These are phyloP conservation scores for Pseudonectria foliicola DNA, from an alignment of 2,329 filamentous ascomycete species.

Conservation along the genomic window DNA sequence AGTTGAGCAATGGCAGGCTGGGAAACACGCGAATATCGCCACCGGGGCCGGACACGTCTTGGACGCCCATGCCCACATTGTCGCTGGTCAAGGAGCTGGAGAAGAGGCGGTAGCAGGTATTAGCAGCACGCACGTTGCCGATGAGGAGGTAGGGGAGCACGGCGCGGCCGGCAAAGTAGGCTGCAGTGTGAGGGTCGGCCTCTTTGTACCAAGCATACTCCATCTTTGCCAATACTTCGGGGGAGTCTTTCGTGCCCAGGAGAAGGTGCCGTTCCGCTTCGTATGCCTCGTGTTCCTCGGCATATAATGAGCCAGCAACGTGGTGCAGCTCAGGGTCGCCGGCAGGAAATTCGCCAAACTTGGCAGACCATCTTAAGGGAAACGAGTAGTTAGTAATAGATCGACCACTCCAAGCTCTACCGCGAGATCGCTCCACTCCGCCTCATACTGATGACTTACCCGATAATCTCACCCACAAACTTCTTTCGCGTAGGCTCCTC, in stretches of 20 bases:
- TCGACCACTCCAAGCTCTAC: not conserved
- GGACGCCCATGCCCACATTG: constrained; percentile 55
- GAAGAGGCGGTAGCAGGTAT: constrained; percentile 68
- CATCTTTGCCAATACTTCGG: constrained; percentile 70
- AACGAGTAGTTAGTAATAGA: constrained; percentile 4
- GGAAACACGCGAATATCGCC: constrained; percentile 80
- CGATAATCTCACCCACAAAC: constrained; percentile 79
- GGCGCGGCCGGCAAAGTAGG: constrained; percentile 77
- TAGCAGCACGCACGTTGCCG: constrained; percentile 85
- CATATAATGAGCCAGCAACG: constrained; percentile 78
- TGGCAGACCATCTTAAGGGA: constrained; percentile 77
- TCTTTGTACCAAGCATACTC: constrained; percentile 93
- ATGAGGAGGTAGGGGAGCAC: constrained; percentile 86
- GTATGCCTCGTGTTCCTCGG: constrained; percentile 88
- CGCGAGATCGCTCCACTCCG: not conserved
- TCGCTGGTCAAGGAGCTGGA: constrained; percentile 33
- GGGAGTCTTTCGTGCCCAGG: constrained; percentile 82
- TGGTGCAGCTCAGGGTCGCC: constrained; percentile 95
- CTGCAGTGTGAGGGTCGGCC: constrained; percentile 80
- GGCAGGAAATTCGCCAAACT: constrained; percentile 77
- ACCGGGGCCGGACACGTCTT: constrained; percentile 69
- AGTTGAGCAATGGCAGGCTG: constrained; percentile 89
- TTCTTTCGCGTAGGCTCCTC: constrained; percentile 90
- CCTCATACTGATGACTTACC: constrained; percentile 37
- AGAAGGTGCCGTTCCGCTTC: constrained; percentile 88